Percentiles rank a stretch among this genome's conserved stretches.
Evolutionary conservation across 2,329 filamentous ascomycete species (phyloP).

Genomic region (Calcarisporium arbuscula): DNA sequence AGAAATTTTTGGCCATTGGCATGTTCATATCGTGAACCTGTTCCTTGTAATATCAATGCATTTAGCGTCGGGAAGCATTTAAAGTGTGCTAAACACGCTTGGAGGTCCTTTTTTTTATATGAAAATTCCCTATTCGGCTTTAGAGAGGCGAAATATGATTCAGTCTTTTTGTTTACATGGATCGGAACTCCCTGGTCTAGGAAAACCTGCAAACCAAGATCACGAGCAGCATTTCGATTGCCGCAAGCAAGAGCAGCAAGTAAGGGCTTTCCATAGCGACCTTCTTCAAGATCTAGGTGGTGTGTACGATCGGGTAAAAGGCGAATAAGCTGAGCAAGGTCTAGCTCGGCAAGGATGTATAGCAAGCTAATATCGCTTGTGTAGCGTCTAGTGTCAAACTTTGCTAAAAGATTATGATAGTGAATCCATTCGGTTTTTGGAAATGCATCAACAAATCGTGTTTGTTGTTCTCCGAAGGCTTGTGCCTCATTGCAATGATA

Average conservation of each 20-base stretch:
- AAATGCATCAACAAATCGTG: not conserved
- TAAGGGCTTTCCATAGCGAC: not conserved
- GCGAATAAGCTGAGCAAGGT: not conserved
- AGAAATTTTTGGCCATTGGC: not conserved
- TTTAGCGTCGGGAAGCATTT: not conserved
- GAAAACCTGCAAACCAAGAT: not conserved
- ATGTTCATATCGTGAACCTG: too few relatives aligned
- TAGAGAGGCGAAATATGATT: not conserved
- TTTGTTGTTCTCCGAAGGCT: not conserved
- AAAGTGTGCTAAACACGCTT: not conserved
- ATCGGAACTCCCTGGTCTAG: not conserved
- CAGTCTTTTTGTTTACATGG: not conserved
- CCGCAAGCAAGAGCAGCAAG: not conserved
- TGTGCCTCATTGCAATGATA: constrained; percentile 5
- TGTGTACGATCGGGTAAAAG: not conserved
- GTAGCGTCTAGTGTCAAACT: not conserved
- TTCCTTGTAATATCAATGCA: not conserved
- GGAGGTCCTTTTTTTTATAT: too few relatives aligned
- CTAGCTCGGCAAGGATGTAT: constrained; percentile 5
- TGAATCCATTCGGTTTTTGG: not conserved
- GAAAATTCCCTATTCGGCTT: not conserved
- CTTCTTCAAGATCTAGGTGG: not conserved
- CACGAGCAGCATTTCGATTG: not conserved
- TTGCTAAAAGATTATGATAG: not conserved
- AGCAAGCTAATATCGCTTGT: not conserved